Percentiles rank a stretch among this genome's conserved stretches.
Conservation (phyloP, 345 rosid genomes). For the Theobroma cacao region DNA sequence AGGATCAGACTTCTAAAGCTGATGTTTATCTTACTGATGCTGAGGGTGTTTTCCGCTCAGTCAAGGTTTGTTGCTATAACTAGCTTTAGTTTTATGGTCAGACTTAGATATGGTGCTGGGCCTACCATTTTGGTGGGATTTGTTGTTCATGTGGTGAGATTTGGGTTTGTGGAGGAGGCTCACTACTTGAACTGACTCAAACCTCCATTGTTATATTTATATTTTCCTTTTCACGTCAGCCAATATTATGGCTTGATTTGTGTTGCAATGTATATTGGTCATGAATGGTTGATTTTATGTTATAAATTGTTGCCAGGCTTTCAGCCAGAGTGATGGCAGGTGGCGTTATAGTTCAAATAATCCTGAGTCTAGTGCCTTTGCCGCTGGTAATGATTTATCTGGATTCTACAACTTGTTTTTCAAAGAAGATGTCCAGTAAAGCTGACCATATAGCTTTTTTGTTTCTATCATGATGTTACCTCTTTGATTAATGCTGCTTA, state of each 20-base stretch:
- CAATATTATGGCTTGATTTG: not conserved
- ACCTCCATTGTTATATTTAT: not conserved
- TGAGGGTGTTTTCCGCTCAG: constrained; percentile 67
- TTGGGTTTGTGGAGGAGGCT: constrained; percentile 1
- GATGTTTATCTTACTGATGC: constrained; percentile 72
- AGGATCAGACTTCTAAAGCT: constrained; percentile 64
- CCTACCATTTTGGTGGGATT: constrained; percentile 9
- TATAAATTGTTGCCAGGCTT: constrained; percentile 51
- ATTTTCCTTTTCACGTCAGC: not conserved
- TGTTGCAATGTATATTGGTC: not conserved
- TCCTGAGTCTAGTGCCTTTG: constrained; percentile 80
- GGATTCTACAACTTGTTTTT: not conserved
- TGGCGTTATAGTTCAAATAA: constrained; percentile 82
- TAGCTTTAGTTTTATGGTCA: constrained; percentile 8
- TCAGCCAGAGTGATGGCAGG: constrained; percentile 94
- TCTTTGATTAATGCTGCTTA: not conserved
- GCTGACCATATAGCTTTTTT: not conserved
- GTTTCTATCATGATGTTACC: not conserved
- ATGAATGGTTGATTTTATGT: constrained; percentile 17
- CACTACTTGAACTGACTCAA: not conserved
- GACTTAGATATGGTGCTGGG: not conserved
- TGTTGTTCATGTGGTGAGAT: constrained; percentile 15
- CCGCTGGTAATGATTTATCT: constrained; percentile 64
- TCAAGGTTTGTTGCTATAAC: constrained; percentile 60
- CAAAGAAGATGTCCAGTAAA: not conserved